Percentiles rank a stretch among this genome's conserved stretches.
Conservation (phyloP, 306 rosid species). For the Pterocarpus santalinus region DNA sequence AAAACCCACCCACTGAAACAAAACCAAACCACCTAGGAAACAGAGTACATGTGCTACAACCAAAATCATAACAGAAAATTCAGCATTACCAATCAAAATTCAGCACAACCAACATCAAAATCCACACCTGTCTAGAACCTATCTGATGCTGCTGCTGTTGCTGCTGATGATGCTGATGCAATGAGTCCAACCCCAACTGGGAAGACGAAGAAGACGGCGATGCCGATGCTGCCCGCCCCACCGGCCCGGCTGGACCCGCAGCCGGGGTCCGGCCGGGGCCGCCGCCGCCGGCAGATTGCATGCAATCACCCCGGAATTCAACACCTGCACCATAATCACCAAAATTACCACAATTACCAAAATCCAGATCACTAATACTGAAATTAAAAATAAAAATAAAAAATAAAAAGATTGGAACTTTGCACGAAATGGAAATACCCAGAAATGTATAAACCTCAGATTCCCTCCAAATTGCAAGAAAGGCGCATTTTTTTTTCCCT, state of each 20-base stretch:
- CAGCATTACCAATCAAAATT: slow-evolving; percentile 49
- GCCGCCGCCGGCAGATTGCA: slow-evolving; percentile 84
- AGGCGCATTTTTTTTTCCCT: slow-evolving; percentile 63
- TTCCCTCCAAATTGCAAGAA: slow-evolving; percentile 54
- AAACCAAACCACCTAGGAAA: neutral
- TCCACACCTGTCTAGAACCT: slow-evolving; percentile 90
- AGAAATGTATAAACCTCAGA: slow-evolving; percentile 39
- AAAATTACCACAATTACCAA: slow-evolving; percentile 45
- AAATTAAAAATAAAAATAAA: neutral
- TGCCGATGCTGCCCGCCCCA: slow-evolving; percentile 75
- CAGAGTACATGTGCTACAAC: slow-evolving; percentile 41
- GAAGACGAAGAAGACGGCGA: slow-evolving; percentile 92
- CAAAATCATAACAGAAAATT: slow-evolving; percentile 46
- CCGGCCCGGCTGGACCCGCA: neutral
- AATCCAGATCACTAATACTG: slow-evolving; percentile 49
- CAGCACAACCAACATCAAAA: slow-evolving; percentile 44
- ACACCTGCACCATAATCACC: slow-evolving; percentile 26
- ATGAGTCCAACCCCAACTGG: slow-evolving; percentile 77
- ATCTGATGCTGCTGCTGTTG: slow-evolving; percentile 61
- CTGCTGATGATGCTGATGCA: slow-evolving; percentile 59
- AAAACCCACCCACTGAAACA: slow-evolving; percentile 30
- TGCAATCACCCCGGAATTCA: slow-evolving; percentile 62
- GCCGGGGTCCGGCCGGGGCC: slow-evolving; percentile 84
- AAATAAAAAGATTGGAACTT: neutral
- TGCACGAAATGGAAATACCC: slow-evolving; percentile 11